phyloP scores from a whole-genome alignment of 805 yeast genomes.

The Suhomyces pyralidae region DNA sequence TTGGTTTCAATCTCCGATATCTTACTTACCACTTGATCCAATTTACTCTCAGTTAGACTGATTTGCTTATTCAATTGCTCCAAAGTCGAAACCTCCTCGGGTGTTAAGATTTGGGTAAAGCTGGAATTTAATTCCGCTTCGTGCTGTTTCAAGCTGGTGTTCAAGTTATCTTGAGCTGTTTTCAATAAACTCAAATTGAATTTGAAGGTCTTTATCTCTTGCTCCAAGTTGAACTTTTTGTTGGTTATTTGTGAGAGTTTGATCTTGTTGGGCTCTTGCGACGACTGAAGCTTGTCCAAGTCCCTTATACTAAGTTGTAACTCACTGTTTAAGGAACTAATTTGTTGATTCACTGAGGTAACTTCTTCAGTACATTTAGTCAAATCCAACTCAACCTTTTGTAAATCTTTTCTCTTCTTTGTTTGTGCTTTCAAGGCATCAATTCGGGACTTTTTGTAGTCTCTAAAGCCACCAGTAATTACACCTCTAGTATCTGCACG shows the following conservation, averaged over 20 bases:
- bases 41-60: slow-evolving; percentile 34
- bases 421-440: slow-evolving; percentile 63
- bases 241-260: slow-evolving; percentile 40
- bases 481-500: slow-evolving; percentile 81
- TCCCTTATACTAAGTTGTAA: slow-evolving; percentile 32
- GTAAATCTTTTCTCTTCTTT: slow-evolving; percentile 49
- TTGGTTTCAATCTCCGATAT: slow-evolving; percentile 47
- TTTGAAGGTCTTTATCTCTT: slow-evolving; percentile 36
- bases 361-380: slow-evolving; percentile 37
- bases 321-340: slow-evolving; percentile 49
- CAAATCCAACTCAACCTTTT: slow-evolving; percentile 37
- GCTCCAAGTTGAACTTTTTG: slow-evolving; percentile 42
- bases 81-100: slow-evolving; percentile 47
- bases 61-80: slow-evolving; percentile 32
- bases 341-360: slow-evolving; percentile 45
- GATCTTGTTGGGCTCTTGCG: slow-evolving; percentile 43
- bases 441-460: slow-evolving; percentile 60
- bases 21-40: slow-evolving; percentile 38
- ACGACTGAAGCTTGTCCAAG: slow-evolving; percentile 42
- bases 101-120: slow-evolving; percentile 52
- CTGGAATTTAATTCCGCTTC: slow-evolving; percentile 48
- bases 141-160: slow-evolving; percentile 42
- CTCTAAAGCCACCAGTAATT: slow-evolving; percentile 84
- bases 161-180: slow-evolving; percentile 29
- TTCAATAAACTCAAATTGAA: slow-evolving; percentile 34